phyloP scores from a whole-genome alignment of 306 rosid species.

The Casuarina cunninghamiana region DNA sequence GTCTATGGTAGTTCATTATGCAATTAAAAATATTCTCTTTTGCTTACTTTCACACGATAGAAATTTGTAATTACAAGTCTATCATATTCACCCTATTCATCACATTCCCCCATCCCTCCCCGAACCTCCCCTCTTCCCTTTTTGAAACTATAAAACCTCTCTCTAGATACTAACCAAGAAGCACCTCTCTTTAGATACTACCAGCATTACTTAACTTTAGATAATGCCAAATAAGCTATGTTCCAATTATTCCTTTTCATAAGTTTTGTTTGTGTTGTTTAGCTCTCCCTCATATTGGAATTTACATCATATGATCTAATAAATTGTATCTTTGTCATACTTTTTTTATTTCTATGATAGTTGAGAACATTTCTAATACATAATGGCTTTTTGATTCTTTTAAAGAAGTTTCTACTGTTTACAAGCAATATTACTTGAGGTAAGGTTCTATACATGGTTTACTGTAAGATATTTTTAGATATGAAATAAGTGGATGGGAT shows the following conservation, averaged over 20 bases:
- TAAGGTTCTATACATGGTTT: conserved; percentile 24
- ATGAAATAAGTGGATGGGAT: conserved; percentile 17
- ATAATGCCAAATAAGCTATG: too few species aligned
- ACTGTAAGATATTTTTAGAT: conserved; percentile 15
- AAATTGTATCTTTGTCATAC: conserved; percentile 19
- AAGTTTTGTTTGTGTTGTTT: neutral
- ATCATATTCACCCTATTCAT: too few species aligned
- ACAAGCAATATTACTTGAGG: conserved; percentile 93
- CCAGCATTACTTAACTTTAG: too few species aligned
- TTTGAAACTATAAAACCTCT: too few species aligned
- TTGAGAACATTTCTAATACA: conserved; percentile 90
- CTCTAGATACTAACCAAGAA: neutral
- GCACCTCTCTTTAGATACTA: neutral
- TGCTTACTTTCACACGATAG: neutral
- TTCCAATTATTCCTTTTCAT: too few species aligned
- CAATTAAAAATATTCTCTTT: neutral
- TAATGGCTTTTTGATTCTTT: conserved; percentile 82
- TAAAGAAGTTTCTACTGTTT: conserved; percentile 71
- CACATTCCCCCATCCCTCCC: too few species aligned
- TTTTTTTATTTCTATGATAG: conserved; percentile 30
- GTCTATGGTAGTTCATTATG: neutral
- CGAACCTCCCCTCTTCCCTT: too few species aligned
- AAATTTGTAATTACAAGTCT: neutral
- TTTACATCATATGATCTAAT: neutral
- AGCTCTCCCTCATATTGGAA: neutral